phyloP scores from a whole-genome alignment of 352 stramenopile genomes.

The Globisporangium emineosum region DNA sequence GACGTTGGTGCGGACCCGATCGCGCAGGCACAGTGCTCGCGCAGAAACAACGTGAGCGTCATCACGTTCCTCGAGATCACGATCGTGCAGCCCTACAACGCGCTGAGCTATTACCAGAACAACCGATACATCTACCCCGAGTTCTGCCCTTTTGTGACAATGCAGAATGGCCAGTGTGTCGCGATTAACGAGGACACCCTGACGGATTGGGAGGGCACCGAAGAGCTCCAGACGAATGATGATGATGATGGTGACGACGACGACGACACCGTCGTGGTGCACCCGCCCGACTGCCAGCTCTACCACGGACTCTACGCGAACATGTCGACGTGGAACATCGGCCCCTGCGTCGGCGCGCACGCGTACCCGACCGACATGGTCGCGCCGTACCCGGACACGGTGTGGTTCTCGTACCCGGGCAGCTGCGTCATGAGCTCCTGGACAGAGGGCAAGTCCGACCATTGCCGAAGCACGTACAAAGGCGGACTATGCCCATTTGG shows the following conservation, averaged over 20 bases:
- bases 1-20: conserved; percentile 38
- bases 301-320: conserved; percentile 58
- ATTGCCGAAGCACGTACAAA: conserved; percentile 29
- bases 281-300: conserved; percentile 54
- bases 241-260: conserved; percentile 18
- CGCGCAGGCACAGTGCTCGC: conserved; percentile 27
- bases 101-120: conserved; percentile 60
- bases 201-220: not conserved
- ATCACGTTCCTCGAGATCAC: conserved; percentile 66
- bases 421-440: conserved; percentile 59
- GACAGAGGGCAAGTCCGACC: conserved; percentile 37
- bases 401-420: conserved; percentile 75
- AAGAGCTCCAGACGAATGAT: conserved; percentile 13
- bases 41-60: conserved; percentile 56
- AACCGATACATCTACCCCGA: conserved; percentile 61
- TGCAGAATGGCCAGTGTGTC: conserved; percentile 52
- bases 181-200: conserved; percentile 24
- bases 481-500: conserved; percentile 63
- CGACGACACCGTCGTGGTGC: conserved; percentile 5
- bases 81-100: conserved; percentile 51
- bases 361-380: conserved; percentile 51
- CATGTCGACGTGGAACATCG: conserved; percentile 32
- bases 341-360: conserved; percentile 56
- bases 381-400: conserved; percentile 57
- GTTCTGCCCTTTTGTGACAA: conserved; percentile 69